These are phyloP conservation scores for Hypoxylon crocopeplum DNA, from an alignment of 495 filamentous ascomycete species.

Conservation along the genomic window DNA sequence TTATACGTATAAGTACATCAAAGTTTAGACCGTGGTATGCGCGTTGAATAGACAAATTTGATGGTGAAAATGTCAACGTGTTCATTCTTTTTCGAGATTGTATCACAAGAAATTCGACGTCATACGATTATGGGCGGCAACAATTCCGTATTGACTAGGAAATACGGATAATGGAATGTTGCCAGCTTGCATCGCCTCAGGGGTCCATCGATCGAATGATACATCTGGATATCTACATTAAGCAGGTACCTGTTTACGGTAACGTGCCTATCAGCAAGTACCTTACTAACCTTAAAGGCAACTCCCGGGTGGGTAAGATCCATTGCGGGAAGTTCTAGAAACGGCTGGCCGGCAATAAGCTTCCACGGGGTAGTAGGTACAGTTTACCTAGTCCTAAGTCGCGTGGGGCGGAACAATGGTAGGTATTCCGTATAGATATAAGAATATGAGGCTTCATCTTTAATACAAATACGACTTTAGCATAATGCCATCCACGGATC, in stretches of 20 bases:
- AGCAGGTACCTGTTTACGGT: no score
- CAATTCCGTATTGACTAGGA: neutral
- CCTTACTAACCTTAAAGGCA: constrained; percentile 21
- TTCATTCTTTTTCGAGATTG: constrained; percentile 24
- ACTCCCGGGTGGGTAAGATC: constrained; percentile 17
- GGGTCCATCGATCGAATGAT: constrained; percentile 17
- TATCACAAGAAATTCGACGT: constrained; percentile 20
- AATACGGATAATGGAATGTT: constrained; percentile 37
- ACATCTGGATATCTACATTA: constrained; percentile 13
- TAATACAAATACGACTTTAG: no score
- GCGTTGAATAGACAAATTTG: constrained; percentile 1
- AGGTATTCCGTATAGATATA: no score
- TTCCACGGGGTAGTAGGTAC: neutral
- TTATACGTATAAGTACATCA: neutral
- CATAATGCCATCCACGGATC: no score
- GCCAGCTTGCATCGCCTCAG: constrained; percentile 35
- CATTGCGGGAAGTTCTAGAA: constrained; percentile 28
- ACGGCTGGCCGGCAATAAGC: constrained; percentile 10
- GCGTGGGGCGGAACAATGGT: neutral
- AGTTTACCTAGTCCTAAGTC: constrained; percentile 7
- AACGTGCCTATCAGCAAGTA: no score
- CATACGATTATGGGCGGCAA: constrained; percentile 36
- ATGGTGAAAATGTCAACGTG: constrained; percentile 25
- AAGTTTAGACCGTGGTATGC: neutral
- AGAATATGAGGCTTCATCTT: no score